Conservation (phyloP, 2,329 filamentous ascomycete genomes). For the Fusarium hainanense region DNA sequence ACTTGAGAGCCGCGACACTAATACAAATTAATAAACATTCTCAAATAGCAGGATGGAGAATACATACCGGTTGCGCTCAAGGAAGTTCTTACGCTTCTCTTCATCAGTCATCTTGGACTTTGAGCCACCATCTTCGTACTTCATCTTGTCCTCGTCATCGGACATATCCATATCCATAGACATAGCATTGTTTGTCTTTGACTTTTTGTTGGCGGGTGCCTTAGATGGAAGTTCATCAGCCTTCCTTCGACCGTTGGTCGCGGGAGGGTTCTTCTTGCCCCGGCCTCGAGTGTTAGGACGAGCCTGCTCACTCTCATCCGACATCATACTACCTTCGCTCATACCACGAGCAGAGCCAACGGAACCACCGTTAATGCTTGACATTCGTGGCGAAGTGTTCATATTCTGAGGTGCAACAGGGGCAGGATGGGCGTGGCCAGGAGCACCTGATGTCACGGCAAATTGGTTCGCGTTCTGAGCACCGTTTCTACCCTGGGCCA, state of each 20-base stretch:
- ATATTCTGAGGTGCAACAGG: constrained; percentile 50
- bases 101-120: constrained; percentile 69
- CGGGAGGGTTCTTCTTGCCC: constrained; percentile 71
- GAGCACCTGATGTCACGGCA: constrained; percentile 57
- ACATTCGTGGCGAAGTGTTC: constrained; percentile 64
- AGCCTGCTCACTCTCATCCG: constrained; percentile 77
- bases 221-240: constrained; percentile 75
- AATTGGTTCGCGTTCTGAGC: constrained; percentile 63
- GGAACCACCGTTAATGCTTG: constrained; percentile 59
- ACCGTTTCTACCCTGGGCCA: constrained; percentile 77
- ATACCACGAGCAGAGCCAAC: constrained; percentile 63
- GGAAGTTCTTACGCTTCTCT: constrained; percentile 97
- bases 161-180: constrained; percentile 54
- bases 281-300: constrained; percentile 74
- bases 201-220: constrained; percentile 74
- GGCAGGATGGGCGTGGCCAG: constrained; percentile 62
- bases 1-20: constrained; percentile 95
- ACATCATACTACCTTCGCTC: constrained; percentile 77
- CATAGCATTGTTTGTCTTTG: constrained; percentile 60
- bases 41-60: neutral
- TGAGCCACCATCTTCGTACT: constrained; percentile 37
- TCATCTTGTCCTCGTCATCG: constrained; percentile 61
- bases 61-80: constrained; percentile 91
- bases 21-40: constrained; percentile 6
- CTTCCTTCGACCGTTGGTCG: constrained; percentile 79